Conservation (phyloP, 2,329 filamentous ascomycete genomes). For the Emmonsia crescens region DNA sequence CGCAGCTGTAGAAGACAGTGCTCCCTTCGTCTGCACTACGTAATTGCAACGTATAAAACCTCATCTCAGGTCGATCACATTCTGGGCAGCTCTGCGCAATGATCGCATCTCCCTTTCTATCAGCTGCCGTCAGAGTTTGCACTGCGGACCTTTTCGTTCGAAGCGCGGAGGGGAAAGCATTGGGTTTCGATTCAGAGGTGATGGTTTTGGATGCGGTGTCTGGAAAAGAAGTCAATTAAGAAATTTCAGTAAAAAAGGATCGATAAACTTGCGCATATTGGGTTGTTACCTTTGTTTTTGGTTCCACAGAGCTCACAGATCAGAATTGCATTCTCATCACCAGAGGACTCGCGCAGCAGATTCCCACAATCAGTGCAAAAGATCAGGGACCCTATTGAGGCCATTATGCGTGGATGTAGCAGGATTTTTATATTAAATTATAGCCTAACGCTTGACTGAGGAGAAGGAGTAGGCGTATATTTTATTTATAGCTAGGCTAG, state of each 20-base stretch:
- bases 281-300: slow-evolving; percentile 60
- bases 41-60: slow-evolving; percentile 73
- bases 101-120: slow-evolving; percentile 61
- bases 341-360: slow-evolving; percentile 69
- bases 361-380: slow-evolving; percentile 94
- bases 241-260: neutral
- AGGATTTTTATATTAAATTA: neutral
- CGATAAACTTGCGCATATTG: slow-evolving; percentile 1
- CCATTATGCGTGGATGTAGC: slow-evolving; percentile 45
- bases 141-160: slow-evolving; percentile 78
- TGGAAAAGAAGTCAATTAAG: slow-evolving; percentile 25
- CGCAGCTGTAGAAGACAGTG: slow-evolving; percentile 81
- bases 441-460: neutral
- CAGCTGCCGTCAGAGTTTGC: slow-evolving; percentile 67
- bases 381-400: slow-evolving; percentile 77
- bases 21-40: slow-evolving; percentile 91
- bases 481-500: neutral
- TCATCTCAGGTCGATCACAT: slow-evolving; percentile 73
- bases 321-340: slow-evolving; percentile 62
- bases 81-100: slow-evolving; percentile 63
- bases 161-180: slow-evolving; percentile 81
- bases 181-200: slow-evolving; percentile 72
- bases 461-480: neutral
- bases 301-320: slow-evolving; percentile 78
- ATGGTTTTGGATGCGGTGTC: slow-evolving; percentile 68